A percentile compares a stretch with the other conserved stretches of the same genome.
Evolutionary conservation across 176 grass and related monocot genomes (phyloP).

Genomic region (Chloris gayana): DNA sequence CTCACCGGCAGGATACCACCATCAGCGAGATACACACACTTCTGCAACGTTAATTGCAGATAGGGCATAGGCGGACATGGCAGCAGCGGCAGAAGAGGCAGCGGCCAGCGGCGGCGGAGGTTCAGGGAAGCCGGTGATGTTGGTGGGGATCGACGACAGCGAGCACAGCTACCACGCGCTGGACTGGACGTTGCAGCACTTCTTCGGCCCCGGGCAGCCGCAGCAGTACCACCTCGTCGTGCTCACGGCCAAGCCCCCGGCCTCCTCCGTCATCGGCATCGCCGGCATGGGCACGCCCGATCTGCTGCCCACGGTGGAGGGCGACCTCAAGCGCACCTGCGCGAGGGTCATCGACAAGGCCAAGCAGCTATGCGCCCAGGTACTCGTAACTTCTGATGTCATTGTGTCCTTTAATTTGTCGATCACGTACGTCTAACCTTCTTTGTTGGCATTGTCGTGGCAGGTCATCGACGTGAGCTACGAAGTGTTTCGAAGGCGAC

Average conservation of each 20-base stretch:
- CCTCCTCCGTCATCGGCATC: slow-evolving; percentile 62
- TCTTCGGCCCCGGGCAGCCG: slow-evolving; percentile 42
- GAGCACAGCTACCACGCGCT: slow-evolving; percentile 84
- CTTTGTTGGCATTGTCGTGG: neutral
- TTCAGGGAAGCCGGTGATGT: slow-evolving; percentile 49
- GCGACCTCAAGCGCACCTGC: slow-evolving; percentile 54
- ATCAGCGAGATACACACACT: neutral
- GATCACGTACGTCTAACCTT: too few relatives aligned
- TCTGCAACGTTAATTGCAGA: too few relatives aligned
- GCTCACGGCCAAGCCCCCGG: slow-evolving; percentile 60
- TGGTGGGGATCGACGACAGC: slow-evolving; percentile 88
- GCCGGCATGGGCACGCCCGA: slow-evolving; percentile 57
- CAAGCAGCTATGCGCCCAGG: slow-evolving; percentile 61
- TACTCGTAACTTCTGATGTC: neutral
- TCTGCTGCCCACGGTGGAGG: slow-evolving; percentile 58
- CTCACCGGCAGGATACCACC: neutral
- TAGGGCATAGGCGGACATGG: slow-evolving; percentile 16
- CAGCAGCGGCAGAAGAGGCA: neutral
- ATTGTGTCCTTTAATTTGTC: too few relatives aligned
- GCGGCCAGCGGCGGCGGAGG: neutral
- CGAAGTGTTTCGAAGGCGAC: slow-evolving; percentile 65
- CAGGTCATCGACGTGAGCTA: slow-evolving; percentile 60
- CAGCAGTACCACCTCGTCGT: slow-evolving; percentile 55
- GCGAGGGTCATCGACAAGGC: slow-evolving; percentile 64
- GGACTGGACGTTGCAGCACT: slow-evolving; percentile 76